Evolutionary conservation across 1,284 basidiomycete species (phyloP).

Genomic region (Megacollybia platyphylla): DNA sequence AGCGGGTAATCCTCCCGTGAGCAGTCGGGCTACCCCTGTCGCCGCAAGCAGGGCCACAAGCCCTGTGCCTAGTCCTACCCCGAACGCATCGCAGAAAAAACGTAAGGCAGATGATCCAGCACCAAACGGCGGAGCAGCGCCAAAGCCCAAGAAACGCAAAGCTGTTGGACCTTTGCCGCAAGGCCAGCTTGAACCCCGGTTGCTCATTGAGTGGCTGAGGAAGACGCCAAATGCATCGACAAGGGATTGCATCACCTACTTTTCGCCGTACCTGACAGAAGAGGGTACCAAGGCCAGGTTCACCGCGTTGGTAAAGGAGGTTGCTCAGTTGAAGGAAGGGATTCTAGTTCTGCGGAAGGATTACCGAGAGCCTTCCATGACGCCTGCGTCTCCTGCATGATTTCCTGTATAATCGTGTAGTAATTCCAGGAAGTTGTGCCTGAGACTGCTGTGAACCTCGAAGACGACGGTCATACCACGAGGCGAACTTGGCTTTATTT

Average conservation of each 20-base stretch:
- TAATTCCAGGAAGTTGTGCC: not conserved
- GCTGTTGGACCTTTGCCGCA: constrained; percentile 22
- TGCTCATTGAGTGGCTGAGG: constrained; percentile 64
- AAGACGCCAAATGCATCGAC: constrained; percentile 53
- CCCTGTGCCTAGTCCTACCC: constrained; percentile 14
- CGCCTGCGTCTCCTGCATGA: constrained; percentile 16
- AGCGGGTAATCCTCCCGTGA: constrained; percentile 19
- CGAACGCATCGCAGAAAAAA: constrained; percentile 28
- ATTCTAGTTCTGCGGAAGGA: constrained; percentile 46
- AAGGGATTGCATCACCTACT: constrained; percentile 65
- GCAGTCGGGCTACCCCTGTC: constrained; percentile 24
- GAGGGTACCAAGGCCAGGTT: constrained; percentile 59
- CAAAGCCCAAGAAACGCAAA: constrained; percentile 60
- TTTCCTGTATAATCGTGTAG: constrained; percentile 2
- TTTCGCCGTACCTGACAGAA: constrained; percentile 58
- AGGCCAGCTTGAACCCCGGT: constrained; percentile 43
- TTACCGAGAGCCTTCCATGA: constrained; percentile 21
- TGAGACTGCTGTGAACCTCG: not conserved
- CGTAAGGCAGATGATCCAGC: constrained; percentile 53
- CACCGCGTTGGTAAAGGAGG: constrained; percentile 63
- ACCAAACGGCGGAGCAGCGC: constrained; percentile 16
- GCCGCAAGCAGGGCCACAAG: constrained; percentile 17
- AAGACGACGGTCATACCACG: too few species aligned
- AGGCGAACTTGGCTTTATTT: too few species aligned
- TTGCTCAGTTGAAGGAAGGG: constrained; percentile 57